A percentile compares a stretch with the other conserved stretches of the same genome.
phyloP scores from a whole-genome alignment of 139 green algal species.

The Picochlorum sp. region DNA sequence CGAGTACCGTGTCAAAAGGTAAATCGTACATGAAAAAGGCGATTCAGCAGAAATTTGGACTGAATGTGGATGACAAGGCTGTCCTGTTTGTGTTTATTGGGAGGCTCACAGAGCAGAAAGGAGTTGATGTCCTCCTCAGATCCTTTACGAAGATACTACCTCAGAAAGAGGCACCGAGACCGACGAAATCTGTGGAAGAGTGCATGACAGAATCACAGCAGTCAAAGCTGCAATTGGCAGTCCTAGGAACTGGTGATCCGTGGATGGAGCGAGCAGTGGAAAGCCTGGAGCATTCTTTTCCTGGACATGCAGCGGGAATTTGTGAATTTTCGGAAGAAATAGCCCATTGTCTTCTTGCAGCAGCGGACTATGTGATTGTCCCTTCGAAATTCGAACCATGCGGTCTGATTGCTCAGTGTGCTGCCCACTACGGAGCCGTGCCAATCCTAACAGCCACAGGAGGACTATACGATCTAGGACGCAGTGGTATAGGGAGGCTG shows the following conservation, averaged over 20 bases:
- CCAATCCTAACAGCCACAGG: slow-evolving; percentile 60
- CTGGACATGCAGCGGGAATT: slow-evolving; percentile 43
- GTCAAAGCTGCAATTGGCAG: slow-evolving; percentile 30
- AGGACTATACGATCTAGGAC: slow-evolving; percentile 62
- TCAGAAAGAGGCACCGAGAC: not conserved
- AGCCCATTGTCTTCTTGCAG: slow-evolving; percentile 68
- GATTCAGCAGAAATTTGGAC: slow-evolving; percentile 54
- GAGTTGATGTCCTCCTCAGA: slow-evolving; percentile 67
- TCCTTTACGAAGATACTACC: slow-evolving; percentile 49
- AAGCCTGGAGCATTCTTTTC: slow-evolving; percentile 43
- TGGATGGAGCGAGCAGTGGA: slow-evolving; percentile 57
- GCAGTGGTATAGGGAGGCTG: slow-evolving; percentile 12
- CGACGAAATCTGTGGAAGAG: not conserved
- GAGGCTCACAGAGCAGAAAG: slow-evolving; percentile 75
- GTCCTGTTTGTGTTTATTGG: slow-evolving; percentile 71
- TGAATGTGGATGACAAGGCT: slow-evolving; percentile 29
- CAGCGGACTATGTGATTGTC: slow-evolving; percentile 63
- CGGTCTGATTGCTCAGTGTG: slow-evolving; percentile 69
- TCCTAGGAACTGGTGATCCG: slow-evolving; percentile 37
- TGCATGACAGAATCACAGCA: not conserved
- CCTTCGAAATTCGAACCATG: slow-evolving; percentile 78
- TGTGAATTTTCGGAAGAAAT: slow-evolving; percentile 53
- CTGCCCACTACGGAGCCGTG: slow-evolving; percentile 62
- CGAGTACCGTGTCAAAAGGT: slow-evolving; percentile 17
- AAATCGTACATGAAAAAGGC: slow-evolving; percentile 58